Percentiles rank a stretch among this genome's conserved stretches.
Evolutionary conservation across 169 alveolate species (phyloP).

Genomic region (Plasmodium falciparum): DNA sequence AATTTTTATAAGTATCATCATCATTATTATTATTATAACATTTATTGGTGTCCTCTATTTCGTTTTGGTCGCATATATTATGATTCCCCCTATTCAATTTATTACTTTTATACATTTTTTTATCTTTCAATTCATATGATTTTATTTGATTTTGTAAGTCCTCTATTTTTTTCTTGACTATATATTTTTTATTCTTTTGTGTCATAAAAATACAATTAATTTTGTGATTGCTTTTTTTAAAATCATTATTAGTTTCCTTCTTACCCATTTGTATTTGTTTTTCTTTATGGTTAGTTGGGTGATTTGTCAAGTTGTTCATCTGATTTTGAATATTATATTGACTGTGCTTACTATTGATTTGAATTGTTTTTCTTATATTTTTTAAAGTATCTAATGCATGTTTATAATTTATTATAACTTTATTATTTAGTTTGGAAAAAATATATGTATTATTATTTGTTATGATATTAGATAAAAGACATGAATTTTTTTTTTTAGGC

Average conservation of each 20-base stretch:
- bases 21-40: too few species aligned
- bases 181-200: too few species aligned
- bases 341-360: neutral
- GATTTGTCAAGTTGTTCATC: neutral
- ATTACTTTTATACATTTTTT: too few species aligned
- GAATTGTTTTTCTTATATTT: constrained; percentile 31
- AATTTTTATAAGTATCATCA: too few species aligned
- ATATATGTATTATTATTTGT: constrained; percentile 10
- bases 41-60: too few species aligned
- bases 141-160: too few species aligned
- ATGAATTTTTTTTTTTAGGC: constrained; percentile 8
- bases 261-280: constrained; percentile 2
- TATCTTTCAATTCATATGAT: too few species aligned
- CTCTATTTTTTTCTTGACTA: constrained; percentile 4
- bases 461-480: constrained; percentile 3
- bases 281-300: neutral
- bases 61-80: too few species aligned
- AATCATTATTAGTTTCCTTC: neutral
- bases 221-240: neutral
- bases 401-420: too few species aligned
- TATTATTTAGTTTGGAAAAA: constrained; percentile 8
- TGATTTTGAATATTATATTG: neutral
- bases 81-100: too few species aligned
- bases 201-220: neutral
- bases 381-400: constrained; percentile 16